Base-by-base conservation (phyloP, 768 basidiomycete species). In the Pleurotus salmoneostramineus region DNA sequence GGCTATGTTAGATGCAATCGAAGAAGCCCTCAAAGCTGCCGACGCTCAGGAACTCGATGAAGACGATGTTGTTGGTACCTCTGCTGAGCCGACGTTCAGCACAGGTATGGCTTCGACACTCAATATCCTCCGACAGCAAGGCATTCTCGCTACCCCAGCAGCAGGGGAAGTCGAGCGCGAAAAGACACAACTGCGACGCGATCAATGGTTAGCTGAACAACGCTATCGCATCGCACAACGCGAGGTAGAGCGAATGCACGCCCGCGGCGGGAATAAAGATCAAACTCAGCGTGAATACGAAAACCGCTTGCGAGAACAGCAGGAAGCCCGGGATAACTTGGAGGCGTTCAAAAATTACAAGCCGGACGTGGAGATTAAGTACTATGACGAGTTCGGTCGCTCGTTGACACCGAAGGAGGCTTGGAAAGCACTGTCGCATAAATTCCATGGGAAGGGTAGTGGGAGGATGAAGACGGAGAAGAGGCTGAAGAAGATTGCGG, bases 391-490 rank as follows among this genome's bases (percentile, higher is more conserved):
- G 71, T 93, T 93, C 68, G 97, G 97, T 48, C 82, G 97, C 40
- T 69, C 81, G 58, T 74, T 95, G 69, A 92, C 91, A 21, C 88
- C 88, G 15, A 98, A 98, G 78, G 97, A 99, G 75, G 95, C 96
- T 4, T 98, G 96, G 95, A 98, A 98, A 75, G 93, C 94, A 14
- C 76, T 99, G 44, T 95, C 92, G 45, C 97, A 99, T 71, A 91
- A 93, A 68, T 98, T 99, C 84, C 97, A 99, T 64, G 97, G 97
- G 36, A 98, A 98, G 72, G 93, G 93, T 2, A 92, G 91, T 0
- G 97, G 97, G 8, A 91, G 89, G 76, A 92, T 91, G 84, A 98
- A 98, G 82, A 95, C 89, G 21, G 96, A 98, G 79, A 98, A 98
- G 71, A 82, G 93, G 60, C 67, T 98, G 62, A 95, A 95, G 83